These are phyloP conservation scores for Scortechinia acanthostroma DNA, from an alignment of 2,329 filamentous ascomycete genomes.

Conservation along the genomic window DNA sequence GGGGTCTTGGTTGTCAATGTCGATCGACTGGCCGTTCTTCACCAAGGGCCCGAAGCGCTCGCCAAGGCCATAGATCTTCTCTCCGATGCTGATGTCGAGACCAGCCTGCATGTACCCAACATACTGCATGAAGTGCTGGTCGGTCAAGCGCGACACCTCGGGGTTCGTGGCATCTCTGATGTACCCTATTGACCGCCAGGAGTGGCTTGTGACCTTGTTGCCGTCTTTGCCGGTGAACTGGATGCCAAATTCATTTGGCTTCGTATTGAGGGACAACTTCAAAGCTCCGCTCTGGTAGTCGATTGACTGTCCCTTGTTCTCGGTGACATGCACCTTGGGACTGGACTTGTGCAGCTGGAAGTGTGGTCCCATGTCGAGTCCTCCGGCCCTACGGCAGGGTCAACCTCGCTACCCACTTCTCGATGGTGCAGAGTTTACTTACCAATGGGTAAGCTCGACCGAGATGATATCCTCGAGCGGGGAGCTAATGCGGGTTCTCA, in stretches of 20 bases:
- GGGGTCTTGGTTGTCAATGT: constrained; percentile 49
- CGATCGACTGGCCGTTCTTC: constrained; percentile 43
- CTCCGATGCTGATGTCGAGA: constrained; percentile 34
- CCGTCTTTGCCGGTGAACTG: constrained; percentile 26
- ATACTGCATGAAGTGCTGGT: constrained; percentile 19
- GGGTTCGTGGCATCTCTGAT: constrained; percentile 24
- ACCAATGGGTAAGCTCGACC: constrained; percentile 28
- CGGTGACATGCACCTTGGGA: constrained; percentile 14
- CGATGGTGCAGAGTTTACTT: too few species aligned
- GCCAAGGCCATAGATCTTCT: constrained; percentile 46
- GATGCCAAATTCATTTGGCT: constrained; percentile 26
- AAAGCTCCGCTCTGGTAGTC: constrained; percentile 24
- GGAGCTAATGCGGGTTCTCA: too few species aligned
- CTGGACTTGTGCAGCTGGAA: constrained; percentile 26
- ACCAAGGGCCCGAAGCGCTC: constrained; percentile 47
- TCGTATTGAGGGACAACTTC: constrained; percentile 22
- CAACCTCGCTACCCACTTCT: too few species aligned
- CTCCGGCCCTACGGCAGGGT: too few species aligned
- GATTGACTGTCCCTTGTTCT: constrained; percentile 22
- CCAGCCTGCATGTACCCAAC: constrained; percentile 30
- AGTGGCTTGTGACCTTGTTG: constrained; percentile 23
- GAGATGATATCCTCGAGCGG: constrained; percentile 29
- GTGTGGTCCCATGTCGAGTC: constrained; percentile 23
- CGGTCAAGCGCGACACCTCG: constrained; percentile 21
- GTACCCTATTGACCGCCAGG: constrained; percentile 27